Evolutionary conservation across 768 basidiomycete species (phyloP).

Genomic region (Auriscalpium vulgare): DNA sequence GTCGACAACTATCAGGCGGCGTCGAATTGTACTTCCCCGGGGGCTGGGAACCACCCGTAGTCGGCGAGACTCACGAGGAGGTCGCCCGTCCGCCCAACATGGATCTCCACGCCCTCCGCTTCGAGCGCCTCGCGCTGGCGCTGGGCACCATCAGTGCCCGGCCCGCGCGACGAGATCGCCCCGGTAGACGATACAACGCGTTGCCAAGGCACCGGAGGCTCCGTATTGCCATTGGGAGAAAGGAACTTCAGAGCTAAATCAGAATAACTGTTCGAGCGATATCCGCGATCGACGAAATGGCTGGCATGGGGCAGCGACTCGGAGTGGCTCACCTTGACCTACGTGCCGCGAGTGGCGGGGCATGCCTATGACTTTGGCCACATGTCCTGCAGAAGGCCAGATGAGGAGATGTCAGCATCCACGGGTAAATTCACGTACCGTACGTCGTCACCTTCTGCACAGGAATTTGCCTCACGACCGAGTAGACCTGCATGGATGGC

Average conservation of each 20-base stretch:
- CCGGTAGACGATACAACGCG: conserved; percentile 68
- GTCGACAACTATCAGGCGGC: too few species aligned
- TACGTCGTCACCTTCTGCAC: conserved; percentile 64
- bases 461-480: conserved; percentile 65
- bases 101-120: conserved; percentile 78
- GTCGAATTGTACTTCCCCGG: conserved; percentile 1
- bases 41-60: conserved; percentile 64
- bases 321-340: conserved; percentile 52
- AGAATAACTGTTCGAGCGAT: neutral
- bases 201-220: conserved; percentile 75
- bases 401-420: neutral
- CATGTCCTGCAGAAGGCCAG: conserved; percentile 43
- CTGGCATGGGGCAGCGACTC: neutral
- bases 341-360: conserved; percentile 74
- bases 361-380: conserved; percentile 76
- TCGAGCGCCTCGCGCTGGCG: conserved; percentile 69
- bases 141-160: conserved; percentile 72
- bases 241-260: conserved; percentile 72
- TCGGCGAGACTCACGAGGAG: conserved; percentile 46
- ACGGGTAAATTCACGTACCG: conserved; percentile 34
- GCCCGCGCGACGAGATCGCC: conserved; percentile 73
- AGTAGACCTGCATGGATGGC: conserved; percentile 52
- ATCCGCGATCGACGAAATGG: neutral
- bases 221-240: conserved; percentile 41
- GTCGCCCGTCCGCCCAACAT: conserved; percentile 43